Evolutionary conservation across 1,284 basidiomycete genomes (phyloP).

Genomic region (Erythrobasidium hasegawianum): DNA sequence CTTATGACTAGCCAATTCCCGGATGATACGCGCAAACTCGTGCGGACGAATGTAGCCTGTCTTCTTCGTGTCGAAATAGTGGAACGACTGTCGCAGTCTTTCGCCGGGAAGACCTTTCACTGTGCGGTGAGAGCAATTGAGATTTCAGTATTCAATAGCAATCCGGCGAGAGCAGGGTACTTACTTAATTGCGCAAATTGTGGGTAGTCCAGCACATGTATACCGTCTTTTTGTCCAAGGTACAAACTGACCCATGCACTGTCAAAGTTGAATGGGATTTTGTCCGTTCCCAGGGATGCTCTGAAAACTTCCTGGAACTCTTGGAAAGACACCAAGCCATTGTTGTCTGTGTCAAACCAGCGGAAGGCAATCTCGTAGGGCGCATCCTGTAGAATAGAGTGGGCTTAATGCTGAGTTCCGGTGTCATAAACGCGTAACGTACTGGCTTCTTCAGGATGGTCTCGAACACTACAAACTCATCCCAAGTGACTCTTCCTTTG

Average conservation of each 20-base stretch:
- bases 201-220: slow-evolving; percentile 86
- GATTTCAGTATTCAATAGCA: no score
- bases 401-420: slow-evolving; percentile 36
- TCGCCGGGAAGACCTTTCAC: slow-evolving; percentile 97
- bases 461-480: slow-evolving; percentile 91
- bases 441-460: slow-evolving; percentile 64
- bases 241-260: slow-evolving; percentile 93
- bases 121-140: slow-evolving; percentile 1
- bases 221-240: slow-evolving; percentile 80
- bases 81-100: slow-evolving; percentile 87
- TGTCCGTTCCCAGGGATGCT: slow-evolving; percentile 69
- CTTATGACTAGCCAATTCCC: slow-evolving; percentile 94
- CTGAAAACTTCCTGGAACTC: slow-evolving; percentile 88
- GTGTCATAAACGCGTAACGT: not conserved
- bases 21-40: slow-evolving; percentile 86
- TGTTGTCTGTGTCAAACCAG: slow-evolving; percentile 87
- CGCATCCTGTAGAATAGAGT: slow-evolving; percentile 32
- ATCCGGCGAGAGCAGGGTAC: no score
- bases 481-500: slow-evolving; percentile 79
- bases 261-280: slow-evolving; percentile 92
- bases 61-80: slow-evolving; percentile 76
- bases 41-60: slow-evolving; percentile 88
- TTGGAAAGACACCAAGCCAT: slow-evolving; percentile 82
- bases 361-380: slow-evolving; percentile 68
- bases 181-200: slow-evolving; percentile 49